Evolutionary conservation across 177 flowering plant species (phyloP), one percentile per base, ranked within the genome.

Genomic region (Vitis hybrid): DNA sequence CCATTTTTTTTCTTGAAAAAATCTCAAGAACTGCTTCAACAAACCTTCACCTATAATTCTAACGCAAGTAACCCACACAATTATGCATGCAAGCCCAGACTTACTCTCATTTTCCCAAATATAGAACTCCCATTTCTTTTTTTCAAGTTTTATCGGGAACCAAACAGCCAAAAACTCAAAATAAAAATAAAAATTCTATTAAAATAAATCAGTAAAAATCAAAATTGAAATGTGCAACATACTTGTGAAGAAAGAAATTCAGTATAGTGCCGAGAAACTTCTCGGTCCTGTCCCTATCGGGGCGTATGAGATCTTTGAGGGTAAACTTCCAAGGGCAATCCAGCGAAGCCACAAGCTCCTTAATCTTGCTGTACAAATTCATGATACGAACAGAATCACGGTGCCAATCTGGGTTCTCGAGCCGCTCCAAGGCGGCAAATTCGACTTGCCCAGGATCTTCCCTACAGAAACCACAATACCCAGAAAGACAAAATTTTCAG

Each of bases 351-450:
- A 93, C 14, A 19, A 85, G 52, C 51, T 86, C 84, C 80, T 74
- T 88, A 51, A 91, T 68, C 81, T 83, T 89, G 39, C 63, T 67
- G 70, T 64, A 88, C 81, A 93, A 73, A 73, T 84, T 91, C 74
- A 87, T 74, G 3, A 51, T 63, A 63, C 74, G 80, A 14, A 87
- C 75, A 1, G 99, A 89, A 2, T 84, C 86, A 0, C 68, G 71
- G 60, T 87, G 91, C 57, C 66, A 68, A 39, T 96, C 97, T 4
- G 98, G 98, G 70, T 91, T 86, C 80, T 92, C 99, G 39, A 96
- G 77, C 68, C 78, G 85, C 78, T 83, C 93, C 55, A 95, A 74
- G 10, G 88, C 96, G 6, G 65, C 76, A 56, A 91, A 95, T 66
- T 89, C 93, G 23, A 86, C 74, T 66, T 89, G 93, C 51, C 78